Conservation (phyloP, 2,329 filamentous ascomycete species). For the Cercospora sojina region DNA sequence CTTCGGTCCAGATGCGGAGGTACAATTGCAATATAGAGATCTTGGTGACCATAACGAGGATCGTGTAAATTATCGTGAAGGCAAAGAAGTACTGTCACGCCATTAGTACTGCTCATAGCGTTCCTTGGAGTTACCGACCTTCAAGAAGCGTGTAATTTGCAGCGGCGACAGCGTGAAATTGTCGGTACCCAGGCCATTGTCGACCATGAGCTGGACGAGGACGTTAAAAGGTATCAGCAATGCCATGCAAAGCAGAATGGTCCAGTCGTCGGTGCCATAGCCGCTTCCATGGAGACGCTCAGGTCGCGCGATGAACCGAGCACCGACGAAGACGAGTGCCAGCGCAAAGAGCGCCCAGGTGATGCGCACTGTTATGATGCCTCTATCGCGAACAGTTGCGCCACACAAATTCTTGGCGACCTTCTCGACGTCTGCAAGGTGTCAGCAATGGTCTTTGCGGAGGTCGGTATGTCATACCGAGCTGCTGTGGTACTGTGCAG, state of each 20-base stretch:
- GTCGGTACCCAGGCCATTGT: constrained; percentile 23
- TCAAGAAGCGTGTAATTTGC: constrained; percentile 21
- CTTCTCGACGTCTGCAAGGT: constrained; percentile 16
- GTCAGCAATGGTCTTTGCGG: not conserved
- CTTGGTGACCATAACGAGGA: constrained; percentile 24
- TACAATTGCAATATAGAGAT: constrained; percentile 26
- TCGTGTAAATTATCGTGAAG: constrained; percentile 25
- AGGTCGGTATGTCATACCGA: constrained; percentile 7
- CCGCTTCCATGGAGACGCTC: constrained; percentile 24
- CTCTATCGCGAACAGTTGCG: constrained; percentile 17
- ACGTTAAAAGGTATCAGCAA: constrained; percentile 21
- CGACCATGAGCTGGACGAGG: constrained; percentile 23
- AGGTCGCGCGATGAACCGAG: constrained; percentile 22
- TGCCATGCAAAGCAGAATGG: constrained; percentile 19
- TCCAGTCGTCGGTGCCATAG: constrained; percentile 27
- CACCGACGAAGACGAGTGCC: constrained; percentile 22
- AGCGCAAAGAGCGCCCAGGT: constrained; percentile 24
- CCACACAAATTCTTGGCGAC: constrained; percentile 23
- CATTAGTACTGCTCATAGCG: not conserved
- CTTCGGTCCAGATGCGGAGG: constrained; percentile 25
- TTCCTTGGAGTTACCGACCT: constrained; percentile 8
- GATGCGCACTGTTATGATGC: constrained; percentile 9
- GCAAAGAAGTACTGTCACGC: constrained; percentile 21
- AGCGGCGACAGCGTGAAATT: constrained; percentile 21
- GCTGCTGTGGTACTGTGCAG: constrained; percentile 24